Evolutionary conservation across 2,329 filamentous ascomycete genomes (phyloP), one percentile per base, ranked within the genome.

Genomic region (Sporothrix phasma): DNA sequence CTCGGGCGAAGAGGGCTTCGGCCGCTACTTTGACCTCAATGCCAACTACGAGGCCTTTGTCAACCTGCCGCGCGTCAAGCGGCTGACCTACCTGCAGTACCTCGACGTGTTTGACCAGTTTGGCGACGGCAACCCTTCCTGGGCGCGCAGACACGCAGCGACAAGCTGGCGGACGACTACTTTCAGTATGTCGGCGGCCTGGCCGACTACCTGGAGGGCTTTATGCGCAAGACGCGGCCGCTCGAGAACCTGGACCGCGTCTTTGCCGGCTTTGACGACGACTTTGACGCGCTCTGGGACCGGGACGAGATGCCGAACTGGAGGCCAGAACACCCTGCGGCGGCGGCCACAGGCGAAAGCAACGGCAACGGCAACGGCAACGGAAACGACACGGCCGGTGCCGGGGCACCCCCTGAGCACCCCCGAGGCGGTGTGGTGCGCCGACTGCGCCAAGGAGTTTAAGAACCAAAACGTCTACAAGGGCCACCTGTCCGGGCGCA

Each of bases 391-490:
- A 13, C 2, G 26, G 19, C 15, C 26, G 39, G 24, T 26, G 26
- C 47, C 58, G 17, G 19, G 17, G 8, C 45, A 34, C 73, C 2
- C 0, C 13, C 64, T 67, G 11, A 77, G 74, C 63, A 72, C 72
- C 71, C 80, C 71, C 0, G 87, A 91, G 61, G 90, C 88, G 0
- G 82, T 92, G 17, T 97, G 90, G 89, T 99, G 94, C 71, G 81
- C 88, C 5, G 92, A 92, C 67, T 99, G 94, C 73, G 88, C 94
- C 72, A 97, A 92, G 76, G 90, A 93, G 66, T 99, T 97, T 77
- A 92, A 90, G 71, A 97, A 97, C 71, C 86, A 94, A 69, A 96
- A 96, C 67, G 91, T 97, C 56, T 96, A 96, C 79, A 92, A 92
- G 70, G 87, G 85, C 43, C 94, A 99, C 74, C 77, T 99, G 66